These are phyloP conservation scores for Ophiorrhiza pumila DNA, from an alignment of 257 asterid species.

Conservation along the genomic window DNA sequence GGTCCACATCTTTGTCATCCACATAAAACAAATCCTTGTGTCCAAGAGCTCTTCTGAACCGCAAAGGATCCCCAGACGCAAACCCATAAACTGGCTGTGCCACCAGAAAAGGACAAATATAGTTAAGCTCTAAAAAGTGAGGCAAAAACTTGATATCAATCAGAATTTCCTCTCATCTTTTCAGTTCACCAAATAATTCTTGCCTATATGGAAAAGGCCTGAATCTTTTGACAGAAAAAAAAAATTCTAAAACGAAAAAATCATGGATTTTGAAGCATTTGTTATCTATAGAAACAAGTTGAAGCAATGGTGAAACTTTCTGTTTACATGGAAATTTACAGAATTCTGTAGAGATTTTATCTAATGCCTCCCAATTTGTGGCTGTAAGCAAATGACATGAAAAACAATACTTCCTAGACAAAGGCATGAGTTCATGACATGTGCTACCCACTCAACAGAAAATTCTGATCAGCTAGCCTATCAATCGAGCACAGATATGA, in stretches of 20 bases:
- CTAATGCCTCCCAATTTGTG: not conserved
- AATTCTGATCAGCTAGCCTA: not conserved
- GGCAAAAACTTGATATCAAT: not conserved
- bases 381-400: not conserved
- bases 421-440: not conserved
- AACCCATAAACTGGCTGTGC: conserved; percentile 86
- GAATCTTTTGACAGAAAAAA: not conserved
- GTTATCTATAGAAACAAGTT: not conserved
- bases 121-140: not conserved
- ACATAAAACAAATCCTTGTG: conserved; percentile 90
- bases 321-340: too few relatives aligned
- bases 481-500: not conserved
- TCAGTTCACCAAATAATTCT: not conserved
- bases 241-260: too few relatives aligned
- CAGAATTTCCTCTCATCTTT: not conserved
- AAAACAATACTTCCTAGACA: not conserved
- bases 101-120: not conserved
- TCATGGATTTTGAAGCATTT: not conserved
- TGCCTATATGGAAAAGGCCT: not conserved
- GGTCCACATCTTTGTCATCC: conserved; percentile 91
- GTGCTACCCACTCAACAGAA: not conserved
- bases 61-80: conserved; percentile 86
- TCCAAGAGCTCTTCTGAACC: conserved; percentile 92
- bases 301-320: not conserved
- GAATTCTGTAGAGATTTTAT: too few relatives aligned